Base-by-base conservation (phyloP, 257 asterid species). In the Penstemon eatonii region DNA sequence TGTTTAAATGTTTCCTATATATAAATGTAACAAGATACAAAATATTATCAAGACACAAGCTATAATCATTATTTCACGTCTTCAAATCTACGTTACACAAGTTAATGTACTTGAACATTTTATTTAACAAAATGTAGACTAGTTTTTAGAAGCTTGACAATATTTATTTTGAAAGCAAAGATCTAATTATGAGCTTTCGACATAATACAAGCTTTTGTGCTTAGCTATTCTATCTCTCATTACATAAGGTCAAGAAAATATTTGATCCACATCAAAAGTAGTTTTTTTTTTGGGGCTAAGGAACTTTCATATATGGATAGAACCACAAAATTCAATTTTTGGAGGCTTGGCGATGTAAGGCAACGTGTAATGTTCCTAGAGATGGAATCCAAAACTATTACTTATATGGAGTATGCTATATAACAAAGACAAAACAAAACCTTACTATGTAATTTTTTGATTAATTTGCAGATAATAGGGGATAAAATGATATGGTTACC, bases 401-500 rank as follows among this genome's bases (percentile, higher is more conserved):
- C 36, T 1, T 9, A 56, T 40, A 63, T 60, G 53, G 50, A 44
- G 68, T 53, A 58, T 19, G 59, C 52, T 41, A 40, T 59, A 62
- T 43, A 44, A 58, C 33, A 53, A 56, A 59, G 50, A 72, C 76
- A 63, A 76, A 65, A 11, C 7, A 47, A 69, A 58, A 55, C 54
- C 65, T 5, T 68, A 8, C 19, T 62, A 19, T 55, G 18, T 11
- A 41, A n/a, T 51, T 15, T 13, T 49, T 7, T 63, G 40, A 45
- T 43, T 5, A 8, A 54, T 55, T 57, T 13, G 45, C 19, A 15
- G 58, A 52, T 41, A 67, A 51, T 53, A 54, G 39, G 18, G 33
- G 51, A 33, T 57, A 50, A 41, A 66, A 64, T 44, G 55, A 77
- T 58, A 74, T 67, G 8, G 6, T 78, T 88, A 94, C 99, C 98